These are phyloP conservation scores for Boletus insuetus DNA, from an alignment of 768 basidiomycete species.

Conservation along the genomic window DNA sequence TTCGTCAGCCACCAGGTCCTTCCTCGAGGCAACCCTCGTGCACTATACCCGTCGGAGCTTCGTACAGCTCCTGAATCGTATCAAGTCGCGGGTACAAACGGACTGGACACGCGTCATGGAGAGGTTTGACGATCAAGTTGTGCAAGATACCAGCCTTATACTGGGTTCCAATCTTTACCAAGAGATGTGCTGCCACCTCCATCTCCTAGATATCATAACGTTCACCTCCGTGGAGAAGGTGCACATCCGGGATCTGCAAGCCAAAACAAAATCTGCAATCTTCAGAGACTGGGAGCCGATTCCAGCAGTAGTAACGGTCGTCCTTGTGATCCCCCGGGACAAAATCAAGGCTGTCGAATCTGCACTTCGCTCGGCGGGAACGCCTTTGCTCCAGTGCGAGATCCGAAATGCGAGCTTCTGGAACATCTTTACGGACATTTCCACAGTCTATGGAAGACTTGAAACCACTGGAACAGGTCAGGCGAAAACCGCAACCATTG, in stretches of 20 bases:
- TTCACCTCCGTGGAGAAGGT: constrained; percentile 19
- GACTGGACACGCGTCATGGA: constrained; percentile 46
- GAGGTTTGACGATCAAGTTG: constrained; percentile 21
- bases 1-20: background rate
- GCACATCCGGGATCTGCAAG: constrained; percentile 10
- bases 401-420: constrained; percentile 8
- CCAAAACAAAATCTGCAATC: constrained; percentile 4
- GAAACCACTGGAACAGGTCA: constrained; percentile 14
- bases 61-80: constrained; percentile 40
- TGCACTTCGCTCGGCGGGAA: constrained; percentile 21
- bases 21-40: constrained; percentile 19
- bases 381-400: constrained; percentile 26
- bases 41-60: constrained; percentile 53
- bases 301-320: constrained; percentile 32
- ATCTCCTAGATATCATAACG: constrained; percentile 39
- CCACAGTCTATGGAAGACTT: constrained; percentile 21
- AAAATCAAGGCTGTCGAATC: constrained; percentile 22
- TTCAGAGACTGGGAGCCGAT: constrained; percentile 33
- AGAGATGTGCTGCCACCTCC: constrained; percentile 45
- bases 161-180: constrained; percentile 38
- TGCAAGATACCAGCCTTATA: constrained; percentile 14
- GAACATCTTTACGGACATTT: constrained; percentile 23
- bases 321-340: constrained; percentile 32
- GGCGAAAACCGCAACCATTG: constrained; percentile 17
- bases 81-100: constrained; percentile 35